Base-by-base conservation (phyloP, 257 asterid genomes). In the Jacaranda copaia region DNA sequence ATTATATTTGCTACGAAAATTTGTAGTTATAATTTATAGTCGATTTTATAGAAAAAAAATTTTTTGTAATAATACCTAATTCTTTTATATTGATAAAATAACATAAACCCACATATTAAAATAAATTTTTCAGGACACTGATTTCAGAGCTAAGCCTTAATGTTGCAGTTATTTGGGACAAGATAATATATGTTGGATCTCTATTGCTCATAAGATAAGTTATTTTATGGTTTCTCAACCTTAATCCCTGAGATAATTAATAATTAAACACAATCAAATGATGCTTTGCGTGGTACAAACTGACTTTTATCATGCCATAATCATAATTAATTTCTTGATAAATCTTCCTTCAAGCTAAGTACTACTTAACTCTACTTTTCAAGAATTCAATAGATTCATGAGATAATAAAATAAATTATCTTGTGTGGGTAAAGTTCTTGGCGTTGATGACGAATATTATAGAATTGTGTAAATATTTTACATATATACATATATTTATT, bases 161-260 rank as follows among this genome's bases (percentile, higher is more conserved):
- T 72, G 82, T 62, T 72, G 79, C 79, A 73, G 64, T 56, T 66
- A 65, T 60, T 43, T 73, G 76, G 64, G 83, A 79, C 79, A 79
- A 38, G 38, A 60, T 64, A 64, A 63, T 62, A 63, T 43, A 51
- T 52, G 48, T 67, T 73, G 65, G 53, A 45, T 57, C 72, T 57
- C 35, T 48, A 60, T 81, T 43, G 76, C 84, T 58, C 15, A 64
- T 59, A 10, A 43, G 7, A 51, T 67, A 36, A 62, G 8, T 18
- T 72, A 72, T 43, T 16, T 36, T 58, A 58, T 43, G 39, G 46
- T 35, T 79, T 43, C 55, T 72, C 74, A 70, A 72, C 72, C 79
- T 79, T 79, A 79, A 65, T 79, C 65, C 45, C 4, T 36, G 15
- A 25, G 32, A 12, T 19, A n/a, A 56, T 76, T 45, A 52, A n/a